Conservation (phyloP, 1,284 basidiomycete species). For the Polyporus tsugae region DNA sequence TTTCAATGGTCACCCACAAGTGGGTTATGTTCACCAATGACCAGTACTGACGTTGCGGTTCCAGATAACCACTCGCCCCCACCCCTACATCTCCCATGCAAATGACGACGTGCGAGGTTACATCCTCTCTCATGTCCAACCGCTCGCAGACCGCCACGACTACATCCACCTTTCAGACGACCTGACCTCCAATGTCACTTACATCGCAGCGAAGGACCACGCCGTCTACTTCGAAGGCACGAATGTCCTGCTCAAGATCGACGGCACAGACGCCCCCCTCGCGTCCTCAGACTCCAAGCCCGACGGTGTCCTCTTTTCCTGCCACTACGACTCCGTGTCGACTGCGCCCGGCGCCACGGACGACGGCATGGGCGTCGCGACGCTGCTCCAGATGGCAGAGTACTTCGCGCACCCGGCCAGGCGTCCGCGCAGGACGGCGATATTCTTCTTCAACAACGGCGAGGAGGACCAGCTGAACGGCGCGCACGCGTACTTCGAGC, state of each 20-base stretch:
- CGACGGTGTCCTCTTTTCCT: constrained; percentile 75
- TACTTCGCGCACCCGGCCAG: constrained; percentile 55
- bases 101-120: constrained; percentile 73
- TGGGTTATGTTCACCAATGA: not conserved
- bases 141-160: constrained; percentile 52
- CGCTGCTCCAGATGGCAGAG: constrained; percentile 70
- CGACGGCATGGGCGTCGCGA: constrained; percentile 77
- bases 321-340: constrained; percentile 83
- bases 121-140: constrained; percentile 61
- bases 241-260: constrained; percentile 75
- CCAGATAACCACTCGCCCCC: constrained; percentile 73
- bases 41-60: not conserved
- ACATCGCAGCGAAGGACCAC: constrained; percentile 39
- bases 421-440: constrained; percentile 63
- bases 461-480: constrained; percentile 82
- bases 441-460: constrained; percentile 86
- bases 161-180: constrained; percentile 64
- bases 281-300: constrained; percentile 29
- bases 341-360: constrained; percentile 80
- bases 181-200: constrained; percentile 64
- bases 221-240: constrained; percentile 74
- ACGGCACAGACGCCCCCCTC: constrained; percentile 54
- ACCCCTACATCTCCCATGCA: constrained; percentile 78
- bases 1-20: not conserved
- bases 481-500: constrained; percentile 68